Percentiles rank a stretch among this genome's conserved stretches.
phyloP scores from a whole-genome alignment of 768 basidiomycete species.

The Termitomyces sp. region DNA sequence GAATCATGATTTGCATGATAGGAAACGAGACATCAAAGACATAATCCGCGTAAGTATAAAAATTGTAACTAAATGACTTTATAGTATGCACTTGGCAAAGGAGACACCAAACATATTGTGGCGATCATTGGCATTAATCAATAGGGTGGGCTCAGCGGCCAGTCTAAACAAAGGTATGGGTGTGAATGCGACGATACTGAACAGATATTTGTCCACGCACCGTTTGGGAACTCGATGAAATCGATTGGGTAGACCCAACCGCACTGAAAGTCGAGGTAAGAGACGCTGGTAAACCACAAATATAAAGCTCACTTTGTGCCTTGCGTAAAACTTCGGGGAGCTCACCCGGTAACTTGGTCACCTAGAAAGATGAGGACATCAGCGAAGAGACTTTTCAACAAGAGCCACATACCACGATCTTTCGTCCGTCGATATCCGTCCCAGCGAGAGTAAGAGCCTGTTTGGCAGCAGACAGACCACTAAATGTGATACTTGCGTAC shows the following conservation, averaged over 20 bases:
- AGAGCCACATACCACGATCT: slow-evolving; percentile 34
- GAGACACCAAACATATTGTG: slow-evolving; percentile 9
- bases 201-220: neutral
- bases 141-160: slow-evolving; percentile 3
- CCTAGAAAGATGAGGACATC: slow-evolving; percentile 19
- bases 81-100: slow-evolving; percentile 11
- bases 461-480: slow-evolving; percentile 25
- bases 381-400: neutral
- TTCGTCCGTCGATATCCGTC: slow-evolving; percentile 27
- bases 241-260: slow-evolving; percentile 4
- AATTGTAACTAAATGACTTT: neutral
- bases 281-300: neutral
- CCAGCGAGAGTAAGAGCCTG: slow-evolving; percentile 39
- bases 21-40: neutral
- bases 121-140: slow-evolving; percentile 2
- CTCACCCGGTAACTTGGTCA: slow-evolving; percentile 28
- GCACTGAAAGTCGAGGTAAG: slow-evolving; percentile 3
- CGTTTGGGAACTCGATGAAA: neutral
- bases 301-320: slow-evolving; percentile 18
- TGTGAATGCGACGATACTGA: neutral
- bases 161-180: neutral
- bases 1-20: neutral
- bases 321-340: slow-evolving; percentile 36
- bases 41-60: neutral
- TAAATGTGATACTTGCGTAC: slow-evolving; percentile 51